Base-by-base conservation (phyloP, 2,329 filamentous ascomycete species). In the Nothophaeocryptopus gaeumannii region DNA sequence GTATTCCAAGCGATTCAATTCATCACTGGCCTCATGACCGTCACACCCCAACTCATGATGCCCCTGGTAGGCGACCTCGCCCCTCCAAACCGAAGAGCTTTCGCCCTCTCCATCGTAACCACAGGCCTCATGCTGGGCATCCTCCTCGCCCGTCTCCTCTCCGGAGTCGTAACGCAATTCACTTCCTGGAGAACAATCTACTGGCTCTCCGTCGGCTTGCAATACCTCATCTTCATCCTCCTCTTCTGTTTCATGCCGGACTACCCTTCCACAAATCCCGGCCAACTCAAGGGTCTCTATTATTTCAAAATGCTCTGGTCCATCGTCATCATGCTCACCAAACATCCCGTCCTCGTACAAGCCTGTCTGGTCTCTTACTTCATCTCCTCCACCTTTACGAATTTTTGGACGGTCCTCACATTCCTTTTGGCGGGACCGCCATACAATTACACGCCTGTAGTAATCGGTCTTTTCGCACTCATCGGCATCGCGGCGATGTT, bases 41-140 rank as follows among this genome's bases (percentile, higher is more conserved):
- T 92, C 2, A 92, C 88, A 2, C 88, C 87, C 0, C 76, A 78
- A 56, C 65, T 79, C 47, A 89, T 93, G 86, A 82, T 93, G 12
- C 88, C 88, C 0, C 74, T 93, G 0, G 86, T 91, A 0, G 86
- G 87, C 2, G 87, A 92, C 61, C 82, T 92, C 13, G 87, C 88
- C 0, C 86, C 88, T 0, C 75, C 81, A 0, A 72, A 83, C 36
- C 79, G 84, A 26, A 81, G 86, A 10, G 86, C 86, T 1, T 80
- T 82, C 20, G 82, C 85, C 10, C 75, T 92, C 5, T 84, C 85
- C 5, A 82, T 92, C 50, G 84, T 91, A 7, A 83, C 87, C 2
- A 88, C 85, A 0, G 88, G 88, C 1, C 73, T 92, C 1, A 79
- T 89, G 37, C 78, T 91, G 1, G 88, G 88, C 12, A 81, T 93